Conservation (phyloP, 257 asterid genomes). For the Rhazya stricta region DNA sequence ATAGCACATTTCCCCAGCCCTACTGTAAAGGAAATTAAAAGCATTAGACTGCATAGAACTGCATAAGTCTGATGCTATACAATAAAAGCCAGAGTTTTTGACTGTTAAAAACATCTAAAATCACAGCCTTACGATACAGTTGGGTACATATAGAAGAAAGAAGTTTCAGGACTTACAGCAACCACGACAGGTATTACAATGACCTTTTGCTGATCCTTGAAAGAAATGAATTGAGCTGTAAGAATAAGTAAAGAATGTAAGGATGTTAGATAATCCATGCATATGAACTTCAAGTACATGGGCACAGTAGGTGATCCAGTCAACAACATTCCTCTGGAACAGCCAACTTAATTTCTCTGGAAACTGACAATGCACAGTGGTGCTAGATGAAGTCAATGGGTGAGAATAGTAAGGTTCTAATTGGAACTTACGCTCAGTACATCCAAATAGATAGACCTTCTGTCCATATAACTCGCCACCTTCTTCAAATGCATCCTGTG, state of each 20-base stretch:
- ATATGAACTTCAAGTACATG: not conserved
- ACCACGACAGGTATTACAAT: slow-evolving; percentile 68
- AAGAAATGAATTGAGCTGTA: slow-evolving; percentile 65
- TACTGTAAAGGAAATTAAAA: not conserved
- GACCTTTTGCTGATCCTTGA: slow-evolving; percentile 48
- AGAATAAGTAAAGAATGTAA: slow-evolving; percentile 8
- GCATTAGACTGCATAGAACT: not conserved
- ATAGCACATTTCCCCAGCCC: not conserved
- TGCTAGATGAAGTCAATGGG: not conserved
- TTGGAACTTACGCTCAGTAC: slow-evolving; percentile 81
- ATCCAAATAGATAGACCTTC: slow-evolving; percentile 79
- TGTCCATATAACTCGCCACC: slow-evolving; percentile 66
- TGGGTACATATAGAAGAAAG: not conserved
- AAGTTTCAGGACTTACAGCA: slow-evolving; percentile 50
- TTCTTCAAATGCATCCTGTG: slow-evolving; percentile 89
- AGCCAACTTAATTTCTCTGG: not conserved
- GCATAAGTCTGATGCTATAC: not conserved
- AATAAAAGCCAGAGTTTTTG: not conserved
- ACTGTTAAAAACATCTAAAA: not conserved
- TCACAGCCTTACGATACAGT: not conserved
- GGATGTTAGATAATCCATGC: not conserved
- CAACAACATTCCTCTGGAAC: not conserved
- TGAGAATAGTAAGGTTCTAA: slow-evolving; percentile 6
- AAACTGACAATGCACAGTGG: not conserved
- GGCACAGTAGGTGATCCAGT: not conserved